Percentiles rank a stretch among this genome's conserved stretches.
Conservation (phyloP, 805 yeast genomes). For the Wickerhamomyces mucosus region DNA sequence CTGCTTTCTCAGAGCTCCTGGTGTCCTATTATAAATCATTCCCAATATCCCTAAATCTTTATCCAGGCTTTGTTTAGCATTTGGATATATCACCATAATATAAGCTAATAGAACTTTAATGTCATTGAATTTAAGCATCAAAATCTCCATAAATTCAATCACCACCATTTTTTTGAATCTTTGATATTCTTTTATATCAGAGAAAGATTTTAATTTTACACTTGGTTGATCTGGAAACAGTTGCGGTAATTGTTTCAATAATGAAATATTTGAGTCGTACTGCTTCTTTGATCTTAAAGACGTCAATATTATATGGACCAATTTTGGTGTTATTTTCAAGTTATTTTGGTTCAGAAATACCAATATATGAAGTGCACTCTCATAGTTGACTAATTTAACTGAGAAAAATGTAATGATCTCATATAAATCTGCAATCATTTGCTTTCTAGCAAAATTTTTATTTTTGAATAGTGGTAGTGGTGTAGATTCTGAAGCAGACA, state of each 20-base stretch:
- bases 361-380: conserved; percentile 6
- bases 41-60: conserved; percentile 12
- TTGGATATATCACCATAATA: conserved; percentile 12
- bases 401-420: conserved; percentile 13
- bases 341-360: conserved; percentile 7
- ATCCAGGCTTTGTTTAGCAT: conserved; percentile 4
- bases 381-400: conserved; percentile 9
- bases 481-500: no score
- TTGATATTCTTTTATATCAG: conserved; percentile 2
- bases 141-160: conserved; percentile 11
- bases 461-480: background rate
- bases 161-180: conserved; percentile 4
- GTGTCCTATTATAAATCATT: conserved; percentile 5
- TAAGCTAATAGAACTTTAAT: conserved; percentile 15
- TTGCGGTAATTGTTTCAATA: conserved; percentile 10
- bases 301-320: conserved; percentile 9
- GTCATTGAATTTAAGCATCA: conserved; percentile 12
- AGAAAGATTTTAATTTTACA: no score
- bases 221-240: conserved; percentile 9
- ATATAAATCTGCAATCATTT: conserved; percentile 6
- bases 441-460: background rate
- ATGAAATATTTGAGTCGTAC: conserved; percentile 8
- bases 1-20: background rate
- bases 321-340: conserved; percentile 8
- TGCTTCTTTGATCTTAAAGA: conserved; percentile 13